These are phyloP conservation scores for Monosporascus sp. DNA, from an alignment of 2,329 filamentous ascomycete species.

Conservation along the genomic window DNA sequence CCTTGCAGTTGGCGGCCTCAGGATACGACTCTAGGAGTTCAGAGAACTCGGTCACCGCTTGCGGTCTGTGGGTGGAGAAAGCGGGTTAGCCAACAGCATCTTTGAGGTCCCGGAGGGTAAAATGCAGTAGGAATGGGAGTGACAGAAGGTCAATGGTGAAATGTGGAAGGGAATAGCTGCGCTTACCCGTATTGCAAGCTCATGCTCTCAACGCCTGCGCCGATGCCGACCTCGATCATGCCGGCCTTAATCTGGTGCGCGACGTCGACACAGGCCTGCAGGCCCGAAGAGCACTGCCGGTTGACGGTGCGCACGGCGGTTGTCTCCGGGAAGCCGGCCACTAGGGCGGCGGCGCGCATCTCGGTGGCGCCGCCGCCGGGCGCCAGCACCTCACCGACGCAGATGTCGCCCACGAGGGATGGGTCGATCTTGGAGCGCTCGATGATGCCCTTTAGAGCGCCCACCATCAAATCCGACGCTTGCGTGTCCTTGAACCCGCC, in stretches of 20 bases:
- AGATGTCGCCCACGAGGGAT: conserved; percentile 81
- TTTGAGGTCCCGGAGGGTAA: too few relatives aligned
- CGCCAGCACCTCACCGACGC: conserved; percentile 84
- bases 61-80: conserved; percentile 48
- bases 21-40: conserved; percentile 76
- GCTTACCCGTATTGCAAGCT: conserved; percentile 79
- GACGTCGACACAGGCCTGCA: conserved; percentile 90
- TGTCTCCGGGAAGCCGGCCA: conserved; percentile 82
- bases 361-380: conserved; percentile 94
- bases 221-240: conserved; percentile 94
- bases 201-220: conserved; percentile 97
- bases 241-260: conserved; percentile 86
- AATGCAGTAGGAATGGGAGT: neutral
- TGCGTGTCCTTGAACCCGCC: conserved; percentile 94
- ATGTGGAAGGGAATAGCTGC: neutral
- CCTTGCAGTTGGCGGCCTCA: conserved; percentile 91
- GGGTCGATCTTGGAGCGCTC: conserved; percentile 87
- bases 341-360: conserved; percentile 86
- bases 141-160: neutral
- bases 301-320: conserved; percentile 86
- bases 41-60: conserved; percentile 87
- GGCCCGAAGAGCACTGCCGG: conserved; percentile 87
- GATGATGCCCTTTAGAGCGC: conserved; percentile 76
- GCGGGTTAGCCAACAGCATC: too few relatives aligned
- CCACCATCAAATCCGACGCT: conserved; percentile 78